phyloP scores from a whole-genome alignment of 2,329 filamentous ascomycete genomes.

The Didymella pinodella region DNA sequence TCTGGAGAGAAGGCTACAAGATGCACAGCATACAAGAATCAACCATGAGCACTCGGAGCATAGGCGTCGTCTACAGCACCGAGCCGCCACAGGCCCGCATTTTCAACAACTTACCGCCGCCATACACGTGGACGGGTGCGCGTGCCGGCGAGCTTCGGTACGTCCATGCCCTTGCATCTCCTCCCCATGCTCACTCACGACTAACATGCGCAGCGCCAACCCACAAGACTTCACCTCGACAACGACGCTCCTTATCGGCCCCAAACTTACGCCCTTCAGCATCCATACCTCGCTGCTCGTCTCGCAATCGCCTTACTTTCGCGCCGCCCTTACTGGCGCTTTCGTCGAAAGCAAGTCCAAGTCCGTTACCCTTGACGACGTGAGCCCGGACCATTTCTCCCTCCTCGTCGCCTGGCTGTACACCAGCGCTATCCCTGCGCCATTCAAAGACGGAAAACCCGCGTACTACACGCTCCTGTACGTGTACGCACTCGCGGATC shows the following conservation, averaged over 20 bases:
- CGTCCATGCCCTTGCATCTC: not conserved
- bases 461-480: constrained; percentile 61
- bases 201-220: constrained; percentile 43
- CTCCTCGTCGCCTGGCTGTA: constrained; percentile 63
- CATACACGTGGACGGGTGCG: constrained; percentile 40
- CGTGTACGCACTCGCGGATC: constrained; percentile 57
- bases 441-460: constrained; percentile 57
- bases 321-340: constrained; percentile 57
- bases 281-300: constrained; percentile 60
- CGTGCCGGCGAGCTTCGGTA: constrained; percentile 32
- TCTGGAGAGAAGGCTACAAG: not conserved
- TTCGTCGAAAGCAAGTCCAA: constrained; percentile 57
- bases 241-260: constrained; percentile 51
- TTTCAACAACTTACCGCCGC: constrained; percentile 41
- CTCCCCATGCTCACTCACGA: not conserved
- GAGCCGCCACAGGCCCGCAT: constrained; percentile 24
- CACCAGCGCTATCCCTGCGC: constrained; percentile 51
- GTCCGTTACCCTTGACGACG: constrained; percentile 54
- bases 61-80: constrained; percentile 22
- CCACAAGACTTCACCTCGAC: constrained; percentile 53
- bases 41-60: constrained; percentile 23
- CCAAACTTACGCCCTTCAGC: constrained; percentile 51
- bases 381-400: constrained; percentile 57
- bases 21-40: constrained; percentile 22
- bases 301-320: constrained; percentile 59